Percentiles rank a stretch among this genome's conserved stretches.
Evolutionary conservation across 257 asterid species (phyloP).

Genomic region (Asclepias syriaca): DNA sequence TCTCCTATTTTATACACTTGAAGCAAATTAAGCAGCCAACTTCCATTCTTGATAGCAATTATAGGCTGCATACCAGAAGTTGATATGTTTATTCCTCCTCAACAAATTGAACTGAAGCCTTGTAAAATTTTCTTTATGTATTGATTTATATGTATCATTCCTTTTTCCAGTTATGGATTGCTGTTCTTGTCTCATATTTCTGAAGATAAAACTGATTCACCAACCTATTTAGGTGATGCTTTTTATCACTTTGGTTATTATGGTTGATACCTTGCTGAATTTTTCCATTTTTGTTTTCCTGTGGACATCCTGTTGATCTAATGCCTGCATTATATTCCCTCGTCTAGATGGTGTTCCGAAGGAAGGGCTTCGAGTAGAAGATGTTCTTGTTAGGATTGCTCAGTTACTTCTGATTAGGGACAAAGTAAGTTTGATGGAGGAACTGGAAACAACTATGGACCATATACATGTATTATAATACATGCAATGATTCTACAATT

Average conservation of each 20-base stretch:
- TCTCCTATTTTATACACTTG: background rate
- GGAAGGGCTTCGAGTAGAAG: constrained; percentile 84
- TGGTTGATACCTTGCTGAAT: constrained; percentile 13
- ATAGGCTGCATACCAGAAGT: too few relatives aligned
- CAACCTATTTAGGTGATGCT: constrained; percentile 66
- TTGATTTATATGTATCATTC: background rate
- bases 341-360: constrained; percentile 95
- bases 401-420: constrained; percentile 61
- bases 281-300: background rate
- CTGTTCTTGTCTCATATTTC: constrained; percentile 70
- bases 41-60: background rate
- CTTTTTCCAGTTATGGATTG: constrained; percentile 52
- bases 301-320: background rate
- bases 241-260: constrained; percentile 13
- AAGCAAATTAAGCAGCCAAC: background rate
- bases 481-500: background rate
- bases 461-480: background rate
- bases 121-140: background rate
- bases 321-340: constrained; percentile 15
- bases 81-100: background rate
- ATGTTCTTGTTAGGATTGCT: constrained; percentile 83
- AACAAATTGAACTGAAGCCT: too few relatives aligned
- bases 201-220: constrained; percentile 65
- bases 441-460: background rate
- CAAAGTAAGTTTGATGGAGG: constrained; percentile 49